Evolutionary conservation across 2,329 filamentous ascomycete species (phyloP).

Genomic region (Tolypocladium tundrense): DNA sequence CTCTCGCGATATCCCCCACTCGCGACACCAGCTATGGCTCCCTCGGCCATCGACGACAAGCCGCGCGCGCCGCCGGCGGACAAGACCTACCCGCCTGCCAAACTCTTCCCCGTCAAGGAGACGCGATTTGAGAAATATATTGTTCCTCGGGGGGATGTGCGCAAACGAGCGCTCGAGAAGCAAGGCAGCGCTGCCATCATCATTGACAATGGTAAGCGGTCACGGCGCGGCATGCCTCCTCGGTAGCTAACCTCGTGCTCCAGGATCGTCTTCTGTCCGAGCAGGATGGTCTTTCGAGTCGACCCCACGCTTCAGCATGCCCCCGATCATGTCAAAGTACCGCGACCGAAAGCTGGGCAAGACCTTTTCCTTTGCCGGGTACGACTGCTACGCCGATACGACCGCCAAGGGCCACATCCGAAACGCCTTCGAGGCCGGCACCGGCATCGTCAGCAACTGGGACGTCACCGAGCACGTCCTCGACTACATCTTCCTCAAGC

Average conservation of each 20-base stretch:
- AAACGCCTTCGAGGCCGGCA: constrained; percentile 82
- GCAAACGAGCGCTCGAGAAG: constrained; percentile 53
- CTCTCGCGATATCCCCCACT: not conserved
- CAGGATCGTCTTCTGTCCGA: constrained; percentile 79
- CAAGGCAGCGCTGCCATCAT: constrained; percentile 67
- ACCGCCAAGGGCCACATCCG: constrained; percentile 85
- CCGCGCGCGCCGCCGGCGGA: constrained; percentile 22
- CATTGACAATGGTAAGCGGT: constrained; percentile 83
- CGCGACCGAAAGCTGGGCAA: constrained; percentile 87
- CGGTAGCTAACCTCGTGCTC: constrained; percentile 6
- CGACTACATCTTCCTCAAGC: constrained; percentile 89
- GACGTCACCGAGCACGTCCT: constrained; percentile 92
- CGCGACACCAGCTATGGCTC: constrained; percentile 32
- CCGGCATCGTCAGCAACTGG: constrained; percentile 92
- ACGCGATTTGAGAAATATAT: constrained; percentile 48
- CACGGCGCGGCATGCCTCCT: not conserved
- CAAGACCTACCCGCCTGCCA: constrained; percentile 40
- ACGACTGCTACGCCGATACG: constrained; percentile 89
- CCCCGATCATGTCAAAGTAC: constrained; percentile 90
- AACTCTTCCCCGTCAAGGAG: constrained; percentile 52
- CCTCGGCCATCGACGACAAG: constrained; percentile 39
- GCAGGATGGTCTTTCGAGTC: constrained; percentile 94
- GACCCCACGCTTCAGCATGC: constrained; percentile 67
- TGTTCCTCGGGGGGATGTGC: constrained; percentile 53
- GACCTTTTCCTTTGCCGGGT: constrained; percentile 85